Conservation (phyloP, 208 protist species). For the Trypanosoma vivax region DNA sequence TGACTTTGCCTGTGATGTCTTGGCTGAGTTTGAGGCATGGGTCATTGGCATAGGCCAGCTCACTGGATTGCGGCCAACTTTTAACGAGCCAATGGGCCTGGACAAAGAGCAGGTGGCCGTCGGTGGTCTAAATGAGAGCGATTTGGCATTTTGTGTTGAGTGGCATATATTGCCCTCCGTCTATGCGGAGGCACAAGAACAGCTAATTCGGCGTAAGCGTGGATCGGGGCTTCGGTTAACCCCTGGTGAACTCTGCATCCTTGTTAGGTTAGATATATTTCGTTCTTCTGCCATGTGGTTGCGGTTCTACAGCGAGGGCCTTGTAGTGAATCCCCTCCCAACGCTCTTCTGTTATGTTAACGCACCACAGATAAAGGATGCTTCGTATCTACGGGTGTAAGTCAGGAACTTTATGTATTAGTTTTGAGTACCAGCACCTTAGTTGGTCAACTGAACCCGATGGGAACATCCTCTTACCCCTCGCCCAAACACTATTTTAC, state of each 20-base stretch:
- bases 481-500: too few species aligned
- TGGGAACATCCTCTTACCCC: too few species aligned
- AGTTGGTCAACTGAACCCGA: too few species aligned
- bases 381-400: too few species aligned
- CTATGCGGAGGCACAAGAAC: slow-evolving; percentile 25
- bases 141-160: slow-evolving; percentile 24
- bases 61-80: slow-evolving; percentile 29
- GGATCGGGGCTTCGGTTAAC: slow-evolving; percentile 28
- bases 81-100: slow-evolving; percentile 28
- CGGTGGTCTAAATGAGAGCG: slow-evolving; percentile 9
- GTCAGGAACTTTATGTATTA: too few species aligned
- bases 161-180: slow-evolving; percentile 53
- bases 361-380: not conserved
- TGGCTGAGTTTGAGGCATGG: slow-evolving; percentile 67
- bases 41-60: slow-evolving; percentile 54
- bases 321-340: slow-evolving; percentile 24
- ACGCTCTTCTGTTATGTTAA: slow-evolving; percentile 35
- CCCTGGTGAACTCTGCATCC: slow-evolving; percentile 49
- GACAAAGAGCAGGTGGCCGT: not conserved
- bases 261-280: slow-evolving; percentile 73
- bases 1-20: slow-evolving; percentile 44
- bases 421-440: too few species aligned
- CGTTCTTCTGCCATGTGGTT: slow-evolving; percentile 65
- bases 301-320: slow-evolving; percentile 25
- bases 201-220: slow-evolving; percentile 23